Percentiles rank a stretch among this genome's conserved stretches.
Conservation (phyloP, 106 monocot species). For the Phalaenopsis equestris region DNA sequence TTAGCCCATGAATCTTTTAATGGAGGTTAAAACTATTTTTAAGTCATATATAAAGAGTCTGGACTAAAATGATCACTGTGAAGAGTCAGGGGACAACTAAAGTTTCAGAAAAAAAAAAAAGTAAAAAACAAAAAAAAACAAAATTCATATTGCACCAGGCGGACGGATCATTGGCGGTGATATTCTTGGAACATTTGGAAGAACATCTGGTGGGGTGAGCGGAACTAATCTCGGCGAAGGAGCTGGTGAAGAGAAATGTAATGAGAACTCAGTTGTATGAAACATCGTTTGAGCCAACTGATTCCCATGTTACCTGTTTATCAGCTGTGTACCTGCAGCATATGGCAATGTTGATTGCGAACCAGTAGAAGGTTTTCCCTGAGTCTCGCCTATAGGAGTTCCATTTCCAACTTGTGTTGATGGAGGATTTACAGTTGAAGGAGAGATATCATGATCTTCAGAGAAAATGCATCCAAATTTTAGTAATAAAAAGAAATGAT, state of each 20-base stretch:
- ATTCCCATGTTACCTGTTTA: neutral
- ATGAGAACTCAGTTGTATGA: slow-evolving; percentile 4
- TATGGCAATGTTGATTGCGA: slow-evolving; percentile 5
- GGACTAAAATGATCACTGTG: too few species aligned
- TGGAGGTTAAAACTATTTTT: too few species aligned
- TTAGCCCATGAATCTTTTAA: too few species aligned
- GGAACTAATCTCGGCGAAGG: slow-evolving; percentile 8
- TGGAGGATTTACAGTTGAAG: slow-evolving; percentile 23
- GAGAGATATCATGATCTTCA: slow-evolving; percentile 16
- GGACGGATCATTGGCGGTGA: slow-evolving; percentile 12
- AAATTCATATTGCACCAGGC: neutral
- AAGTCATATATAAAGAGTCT: too few species aligned
- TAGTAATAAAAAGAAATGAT: neutral
- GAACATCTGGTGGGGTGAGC: neutral
- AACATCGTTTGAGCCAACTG: neutral
- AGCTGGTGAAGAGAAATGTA: slow-evolving; percentile 5
- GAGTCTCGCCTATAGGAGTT: slow-evolving; percentile 8
- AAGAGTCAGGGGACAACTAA: too few species aligned
- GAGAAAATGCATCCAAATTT: neutral
- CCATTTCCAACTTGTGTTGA: slow-evolving; percentile 6
- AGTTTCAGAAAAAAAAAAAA: neutral
- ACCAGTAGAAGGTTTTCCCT: slow-evolving; percentile 20
- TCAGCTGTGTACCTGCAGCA: slow-evolving; percentile 19
- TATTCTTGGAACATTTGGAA: slow-evolving; percentile 15
- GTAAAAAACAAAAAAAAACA: neutral